A percentile compares a stretch with the other conserved stretches of the same genome.
These are phyloP conservation scores for Citrullus mucosospermus DNA, from an alignment of 306 rosid species.

Conservation along the genomic window DNA sequence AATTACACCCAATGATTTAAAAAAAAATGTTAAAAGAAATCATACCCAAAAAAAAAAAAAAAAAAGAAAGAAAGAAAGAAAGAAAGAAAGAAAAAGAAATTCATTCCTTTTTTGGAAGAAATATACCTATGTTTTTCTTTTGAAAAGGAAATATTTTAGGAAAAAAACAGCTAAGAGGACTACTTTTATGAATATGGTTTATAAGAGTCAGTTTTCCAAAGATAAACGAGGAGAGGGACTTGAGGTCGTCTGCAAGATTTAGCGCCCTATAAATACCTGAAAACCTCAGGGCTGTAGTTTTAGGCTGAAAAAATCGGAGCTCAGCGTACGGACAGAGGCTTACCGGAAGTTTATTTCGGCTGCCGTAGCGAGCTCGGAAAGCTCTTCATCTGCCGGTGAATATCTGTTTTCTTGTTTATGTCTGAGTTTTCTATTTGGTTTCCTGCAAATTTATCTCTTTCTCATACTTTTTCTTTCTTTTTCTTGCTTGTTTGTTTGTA, in stretches of 20 bases:
- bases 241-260: not conserved
- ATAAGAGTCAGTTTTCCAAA: not conserved
- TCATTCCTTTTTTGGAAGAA: too few relatives aligned
- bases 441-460: not conserved
- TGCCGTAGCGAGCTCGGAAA: not conserved
- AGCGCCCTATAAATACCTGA: conserved; percentile 4
- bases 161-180: not conserved
- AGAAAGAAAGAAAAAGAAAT: too few relatives aligned
- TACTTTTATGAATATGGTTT: not conserved
- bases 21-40: too few relatives aligned
- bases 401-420: not conserved
- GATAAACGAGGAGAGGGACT: not conserved
- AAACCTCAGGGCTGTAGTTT: not conserved
- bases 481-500: not conserved
- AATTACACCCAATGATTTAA: too few relatives aligned
- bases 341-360: not conserved
- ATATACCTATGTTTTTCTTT: not conserved
- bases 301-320: conserved; percentile 6
- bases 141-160: not conserved
- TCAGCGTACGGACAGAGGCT: not conserved
- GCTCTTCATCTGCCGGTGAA: not conserved
- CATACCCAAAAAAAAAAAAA: too few relatives aligned
- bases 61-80: too few relatives aligned
- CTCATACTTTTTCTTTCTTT: not conserved
- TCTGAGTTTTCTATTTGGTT: not conserved